A percentile compares a stretch with the other conserved stretches of the same genome.
These are phyloP conservation scores for Sporothrix dimorphospora DNA, from an alignment of 2,329 filamentous ascomycete species.

Conservation along the genomic window DNA sequence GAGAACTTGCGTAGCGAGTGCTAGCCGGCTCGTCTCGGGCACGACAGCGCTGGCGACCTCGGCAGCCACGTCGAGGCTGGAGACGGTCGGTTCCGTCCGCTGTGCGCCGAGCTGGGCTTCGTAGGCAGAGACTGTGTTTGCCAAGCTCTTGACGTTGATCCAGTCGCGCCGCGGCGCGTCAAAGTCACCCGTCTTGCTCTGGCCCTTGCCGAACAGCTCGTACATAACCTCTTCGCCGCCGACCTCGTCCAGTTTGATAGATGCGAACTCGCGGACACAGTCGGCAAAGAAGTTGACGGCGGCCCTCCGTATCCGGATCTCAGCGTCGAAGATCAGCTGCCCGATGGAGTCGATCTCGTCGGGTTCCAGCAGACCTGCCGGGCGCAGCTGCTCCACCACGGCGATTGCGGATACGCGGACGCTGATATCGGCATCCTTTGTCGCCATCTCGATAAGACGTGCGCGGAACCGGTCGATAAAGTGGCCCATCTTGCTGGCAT, in stretches of 20 bases:
- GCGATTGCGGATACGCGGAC: constrained; percentile 82
- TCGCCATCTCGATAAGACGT: constrained; percentile 90
- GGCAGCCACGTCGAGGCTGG: constrained; percentile 42
- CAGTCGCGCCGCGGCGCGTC: constrained; percentile 78
- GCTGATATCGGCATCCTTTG: constrained; percentile 76
- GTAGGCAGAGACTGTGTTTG: constrained; percentile 80
- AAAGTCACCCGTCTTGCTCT: constrained; percentile 68
- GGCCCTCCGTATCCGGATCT: constrained; percentile 81
- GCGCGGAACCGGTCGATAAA: constrained; percentile 92
- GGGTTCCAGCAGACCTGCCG: constrained; percentile 84
- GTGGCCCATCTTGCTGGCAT: constrained; percentile 80
- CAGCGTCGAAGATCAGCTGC: constrained; percentile 84
- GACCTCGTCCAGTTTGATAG: constrained; percentile 79
- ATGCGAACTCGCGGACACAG: constrained; percentile 80
- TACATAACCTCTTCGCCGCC: constrained; percentile 77
- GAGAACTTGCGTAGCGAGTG: constrained; percentile 81
- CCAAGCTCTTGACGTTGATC: constrained; percentile 90
- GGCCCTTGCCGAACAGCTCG: constrained; percentile 70
- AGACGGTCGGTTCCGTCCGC: constrained; percentile 35
- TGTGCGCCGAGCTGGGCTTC: constrained; percentile 66
- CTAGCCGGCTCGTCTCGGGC: constrained; percentile 75
- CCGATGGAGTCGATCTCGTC: constrained; percentile 89
- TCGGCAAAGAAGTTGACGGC: constrained; percentile 89
- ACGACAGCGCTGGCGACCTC: constrained; percentile 58
- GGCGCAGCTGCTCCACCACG: constrained; percentile 78